phyloP scores from a whole-genome alignment of 2,329 filamentous ascomycete genomes.

The Aspergillus piperis region DNA sequence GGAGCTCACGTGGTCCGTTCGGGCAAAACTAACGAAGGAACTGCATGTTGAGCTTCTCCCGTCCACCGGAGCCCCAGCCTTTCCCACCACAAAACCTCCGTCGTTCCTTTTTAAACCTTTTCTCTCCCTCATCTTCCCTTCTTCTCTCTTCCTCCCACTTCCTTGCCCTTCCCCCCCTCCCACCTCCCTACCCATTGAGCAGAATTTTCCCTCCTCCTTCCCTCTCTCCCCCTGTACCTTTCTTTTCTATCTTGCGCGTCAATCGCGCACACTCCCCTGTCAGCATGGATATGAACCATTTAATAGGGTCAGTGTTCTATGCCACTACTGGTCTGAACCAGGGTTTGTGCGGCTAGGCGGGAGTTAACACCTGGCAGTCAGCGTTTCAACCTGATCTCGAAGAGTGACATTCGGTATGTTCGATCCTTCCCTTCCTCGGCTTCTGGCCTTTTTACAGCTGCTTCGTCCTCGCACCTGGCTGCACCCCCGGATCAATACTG shows the following conservation, averaged over 20 bases:
- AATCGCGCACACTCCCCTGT: constrained; percentile 35
- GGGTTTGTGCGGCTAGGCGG: constrained; percentile 38
- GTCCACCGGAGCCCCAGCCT: constrained; percentile 35
- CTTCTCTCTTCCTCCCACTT: constrained; percentile 25
- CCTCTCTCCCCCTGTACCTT: constrained; percentile 19
- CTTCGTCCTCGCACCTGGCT: constrained; percentile 17
- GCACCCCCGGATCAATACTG: constrained; percentile 25
- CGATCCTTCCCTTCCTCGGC: background rate
- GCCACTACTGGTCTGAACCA: constrained; percentile 30
- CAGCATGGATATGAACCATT: constrained; percentile 53
- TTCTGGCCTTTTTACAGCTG: constrained; percentile 16
- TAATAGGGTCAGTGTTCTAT: constrained; percentile 48
- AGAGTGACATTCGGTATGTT: constrained; percentile 90
- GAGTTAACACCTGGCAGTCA: constrained; percentile 60
- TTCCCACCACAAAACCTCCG: constrained; percentile 30
- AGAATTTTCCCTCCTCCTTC: constrained; percentile 28
- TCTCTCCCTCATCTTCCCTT: constrained; percentile 30
- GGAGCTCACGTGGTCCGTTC: background rate
- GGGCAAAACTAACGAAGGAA: constrained; percentile 23
- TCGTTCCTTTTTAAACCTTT: constrained; percentile 19
- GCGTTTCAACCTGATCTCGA: constrained; percentile 94
- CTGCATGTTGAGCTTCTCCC: constrained; percentile 34
- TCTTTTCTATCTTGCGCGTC: constrained; percentile 29
- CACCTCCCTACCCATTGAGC: constrained; percentile 25
- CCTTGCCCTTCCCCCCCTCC: constrained; percentile 25